phyloP scores from a whole-genome alignment of 768 basidiomycete genomes.

The Leccinum subgranulosum region DNA sequence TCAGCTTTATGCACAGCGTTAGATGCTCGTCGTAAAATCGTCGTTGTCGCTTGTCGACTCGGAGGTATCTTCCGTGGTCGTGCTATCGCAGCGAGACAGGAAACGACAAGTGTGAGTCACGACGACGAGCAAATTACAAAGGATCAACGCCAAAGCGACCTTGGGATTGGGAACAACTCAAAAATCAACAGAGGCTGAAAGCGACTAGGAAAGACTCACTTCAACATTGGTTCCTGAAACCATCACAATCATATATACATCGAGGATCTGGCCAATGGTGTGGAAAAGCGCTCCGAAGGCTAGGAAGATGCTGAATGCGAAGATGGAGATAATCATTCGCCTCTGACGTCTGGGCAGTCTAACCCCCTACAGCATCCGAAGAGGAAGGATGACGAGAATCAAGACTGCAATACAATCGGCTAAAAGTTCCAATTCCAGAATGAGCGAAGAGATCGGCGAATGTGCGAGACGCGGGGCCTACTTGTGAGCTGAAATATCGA shows the following conservation, averaged over 20 bases:
- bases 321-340: slow-evolving; percentile 21
- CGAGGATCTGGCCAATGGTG: not conserved
- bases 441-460: not conserved
- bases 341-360: slow-evolving; percentile 17
- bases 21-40: not conserved
- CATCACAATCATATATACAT: not conserved
- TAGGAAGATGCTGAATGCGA: slow-evolving; percentile 17
- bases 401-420: not conserved
- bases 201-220: not conserved
- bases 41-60: not conserved
- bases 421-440: not conserved
- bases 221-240: not conserved
- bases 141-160: not conserved
- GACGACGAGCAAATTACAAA: not conserved
- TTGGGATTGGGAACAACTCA: not conserved
- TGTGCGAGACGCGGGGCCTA: not conserved
- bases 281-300: slow-evolving; percentile 16
- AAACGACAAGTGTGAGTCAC: not conserved
- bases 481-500: not conserved
- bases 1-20: not conserved
- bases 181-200: not conserved
- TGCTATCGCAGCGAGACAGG: not conserved
- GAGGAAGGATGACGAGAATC: slow-evolving; percentile 3
- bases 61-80: not conserved
- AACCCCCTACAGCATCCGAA: slow-evolving; percentile 20